Evolutionary conservation across 2,329 filamentous ascomycete genomes (phyloP), one percentile per base, ranked within the genome.

Genomic region (Fusarium poae): DNA sequence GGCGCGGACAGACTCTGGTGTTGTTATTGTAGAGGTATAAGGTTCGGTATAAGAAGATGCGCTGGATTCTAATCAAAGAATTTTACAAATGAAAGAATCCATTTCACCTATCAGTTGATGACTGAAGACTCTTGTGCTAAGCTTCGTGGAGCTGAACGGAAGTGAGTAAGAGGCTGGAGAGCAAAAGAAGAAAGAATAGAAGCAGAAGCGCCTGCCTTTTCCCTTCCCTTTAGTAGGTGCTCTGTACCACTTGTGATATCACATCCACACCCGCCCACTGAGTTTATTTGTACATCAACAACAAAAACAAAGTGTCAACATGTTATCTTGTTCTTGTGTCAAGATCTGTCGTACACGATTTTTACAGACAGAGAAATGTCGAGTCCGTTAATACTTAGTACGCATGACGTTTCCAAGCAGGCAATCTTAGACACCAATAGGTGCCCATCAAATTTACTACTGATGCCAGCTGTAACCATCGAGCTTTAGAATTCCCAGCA

Each of bases 1-100:
- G 45, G 45, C 29, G 30, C 20, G 34, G 16, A 34, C 45, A 32
- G 45, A 23, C 29, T 48, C 29, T 27, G 21, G 51, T 23, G 20
- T 46, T 48, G 45, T 53, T 53, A 57, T 48, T 49, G 48, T 43
- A 46, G 59, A 65, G 54, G 39, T 56, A 27, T 30, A n/a, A 21
- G 18, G 21, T 32, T 42, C 18, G 48, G 37, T 53, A 67, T 39
- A 52, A 56, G 45, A 32, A 37, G 30, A 66, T 45, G 40, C 13
- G 45, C 25, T 50, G 62, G 35, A 43, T 39, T 65, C 45, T 59
- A 29, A 46, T 60, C 30, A 63, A 52, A 49, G 42, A 29, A 37
- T 8, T 27, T 27, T 50, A 50, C 25, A 43, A 56, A 45, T 57
- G 44, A 62, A 37, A 27, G 29, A 48, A 42, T 27, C 30, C 55